Conservation (phyloP, 371 early-diverging fungal species). For the Mortierella sp. region DNA sequence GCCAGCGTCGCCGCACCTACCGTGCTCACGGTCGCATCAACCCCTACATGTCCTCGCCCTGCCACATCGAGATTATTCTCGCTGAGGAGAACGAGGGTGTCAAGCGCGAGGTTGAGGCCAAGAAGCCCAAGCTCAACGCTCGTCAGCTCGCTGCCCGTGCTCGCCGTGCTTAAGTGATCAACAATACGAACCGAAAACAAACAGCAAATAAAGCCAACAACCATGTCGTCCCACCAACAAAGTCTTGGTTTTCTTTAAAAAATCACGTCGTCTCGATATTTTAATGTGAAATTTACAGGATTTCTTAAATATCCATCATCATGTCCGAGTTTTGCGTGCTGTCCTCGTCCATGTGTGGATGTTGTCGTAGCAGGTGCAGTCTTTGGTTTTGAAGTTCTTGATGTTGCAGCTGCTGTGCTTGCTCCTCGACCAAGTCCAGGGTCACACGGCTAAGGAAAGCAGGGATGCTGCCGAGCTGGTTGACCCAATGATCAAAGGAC, state of each 20-base stretch:
- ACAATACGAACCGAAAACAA: too few species aligned
- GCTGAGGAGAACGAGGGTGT: constrained; percentile 87
- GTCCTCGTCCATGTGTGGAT: constrained; percentile 17
- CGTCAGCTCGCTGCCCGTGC: constrained; percentile 70
- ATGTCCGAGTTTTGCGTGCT: constrained; percentile 38
- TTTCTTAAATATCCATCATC: constrained; percentile 30
- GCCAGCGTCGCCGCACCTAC: constrained; percentile 98
- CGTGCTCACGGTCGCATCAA: constrained; percentile 98
- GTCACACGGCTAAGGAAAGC: constrained; percentile 83
- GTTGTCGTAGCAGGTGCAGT: constrained; percentile 3
- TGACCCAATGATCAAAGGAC: constrained; percentile 72
- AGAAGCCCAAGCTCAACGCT: constrained; percentile 69
- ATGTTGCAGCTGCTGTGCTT: constrained; percentile 19
- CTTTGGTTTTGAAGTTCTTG: constrained; percentile 1
- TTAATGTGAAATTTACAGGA: not conserved
- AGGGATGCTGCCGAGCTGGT: constrained; percentile 75
- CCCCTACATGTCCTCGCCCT: constrained; percentile 97
- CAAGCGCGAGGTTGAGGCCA: constrained; percentile 74
- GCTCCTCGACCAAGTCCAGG: constrained; percentile 66
- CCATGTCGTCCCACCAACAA: constrained; percentile 23
- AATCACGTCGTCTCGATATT: too few species aligned
- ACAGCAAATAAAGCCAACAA: constrained; percentile 25
- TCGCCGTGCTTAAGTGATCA: constrained; percentile 59
- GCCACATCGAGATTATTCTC: constrained; percentile 97
- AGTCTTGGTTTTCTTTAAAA: not conserved